Conservation (phyloP, 139 green algal species). For the Coelastrella sp. region DNA sequence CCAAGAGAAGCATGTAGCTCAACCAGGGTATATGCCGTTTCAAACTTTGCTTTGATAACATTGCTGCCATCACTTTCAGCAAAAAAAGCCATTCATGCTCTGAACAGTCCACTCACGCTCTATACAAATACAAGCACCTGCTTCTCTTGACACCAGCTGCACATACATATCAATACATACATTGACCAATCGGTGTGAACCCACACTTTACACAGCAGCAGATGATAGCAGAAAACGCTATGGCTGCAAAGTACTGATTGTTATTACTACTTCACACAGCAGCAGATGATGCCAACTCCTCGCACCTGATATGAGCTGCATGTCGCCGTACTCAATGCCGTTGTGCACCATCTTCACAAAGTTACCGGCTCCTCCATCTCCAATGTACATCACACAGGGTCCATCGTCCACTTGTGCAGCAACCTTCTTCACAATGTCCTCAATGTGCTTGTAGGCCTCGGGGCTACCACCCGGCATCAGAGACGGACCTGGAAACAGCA, state of each 20-base stretch:
- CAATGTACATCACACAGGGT: slow-evolving; percentile 95
- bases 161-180: neutral
- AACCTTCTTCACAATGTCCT: slow-evolving; percentile 94
- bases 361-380: slow-evolving; percentile 93
- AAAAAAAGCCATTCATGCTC: too few relatives aligned
- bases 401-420: slow-evolving; percentile 96
- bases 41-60: too few relatives aligned
- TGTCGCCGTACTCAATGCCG: slow-evolving; percentile 99
- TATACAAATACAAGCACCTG: too few relatives aligned
- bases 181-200: neutral
- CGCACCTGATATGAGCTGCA: slow-evolving; percentile 90
- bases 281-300: neutral
- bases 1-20: too few relatives aligned
- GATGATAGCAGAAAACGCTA: too few relatives aligned
- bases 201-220: neutral
- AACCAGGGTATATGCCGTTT: too few relatives aligned
- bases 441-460: slow-evolving; percentile 89
- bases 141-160: too few relatives aligned
- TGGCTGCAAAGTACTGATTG: too few relatives aligned
- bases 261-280: neutral
- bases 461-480: slow-evolving; percentile 97
- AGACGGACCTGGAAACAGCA: slow-evolving; percentile 77
- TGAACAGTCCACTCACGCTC: too few relatives aligned
- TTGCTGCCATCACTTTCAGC: too few relatives aligned
- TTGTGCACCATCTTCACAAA: slow-evolving; percentile 99